These are phyloP conservation scores for Eimeria zaria DNA, from an alignment of 169 alveolate species.

Conservation along the genomic window DNA sequence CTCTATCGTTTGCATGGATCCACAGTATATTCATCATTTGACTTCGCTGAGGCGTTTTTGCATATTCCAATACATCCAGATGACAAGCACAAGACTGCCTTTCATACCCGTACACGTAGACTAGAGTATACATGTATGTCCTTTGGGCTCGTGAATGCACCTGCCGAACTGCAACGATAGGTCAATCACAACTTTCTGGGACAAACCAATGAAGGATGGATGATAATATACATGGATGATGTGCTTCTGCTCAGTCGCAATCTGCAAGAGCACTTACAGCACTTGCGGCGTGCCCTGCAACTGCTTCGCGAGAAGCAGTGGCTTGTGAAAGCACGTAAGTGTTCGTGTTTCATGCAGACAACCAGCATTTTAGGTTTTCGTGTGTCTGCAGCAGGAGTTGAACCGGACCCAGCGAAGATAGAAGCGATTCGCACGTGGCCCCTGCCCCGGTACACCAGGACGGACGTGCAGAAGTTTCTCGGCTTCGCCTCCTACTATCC, in stretches of 20 bases:
- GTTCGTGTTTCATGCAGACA: too few species aligned
- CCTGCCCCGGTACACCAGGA: neutral
- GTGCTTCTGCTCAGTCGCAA: neutral
- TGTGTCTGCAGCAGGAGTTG: neutral
- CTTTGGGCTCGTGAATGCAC: neutral
- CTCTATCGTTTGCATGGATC: neutral
- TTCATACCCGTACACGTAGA: neutral
- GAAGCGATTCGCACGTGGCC: neutral
- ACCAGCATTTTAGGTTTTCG: too few species aligned
- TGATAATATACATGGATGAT: neutral
- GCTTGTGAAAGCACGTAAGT: neutral
- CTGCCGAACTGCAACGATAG: neutral
- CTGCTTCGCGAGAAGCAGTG: neutral
- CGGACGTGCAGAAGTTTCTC: neutral
- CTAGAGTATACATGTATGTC: neutral
- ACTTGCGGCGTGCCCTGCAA: neutral
- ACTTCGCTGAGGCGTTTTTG: neutral
- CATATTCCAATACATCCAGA: neutral
- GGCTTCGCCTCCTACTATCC: neutral
- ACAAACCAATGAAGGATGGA: neutral
- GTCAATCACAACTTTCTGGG: neutral
- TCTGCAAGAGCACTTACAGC: neutral
- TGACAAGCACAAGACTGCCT: neutral
- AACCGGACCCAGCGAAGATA: neutral
- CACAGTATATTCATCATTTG: neutral